Conservation (phyloP, 2,329 filamentous ascomycete species). For the Aspergillus hiratsukae region DNA sequence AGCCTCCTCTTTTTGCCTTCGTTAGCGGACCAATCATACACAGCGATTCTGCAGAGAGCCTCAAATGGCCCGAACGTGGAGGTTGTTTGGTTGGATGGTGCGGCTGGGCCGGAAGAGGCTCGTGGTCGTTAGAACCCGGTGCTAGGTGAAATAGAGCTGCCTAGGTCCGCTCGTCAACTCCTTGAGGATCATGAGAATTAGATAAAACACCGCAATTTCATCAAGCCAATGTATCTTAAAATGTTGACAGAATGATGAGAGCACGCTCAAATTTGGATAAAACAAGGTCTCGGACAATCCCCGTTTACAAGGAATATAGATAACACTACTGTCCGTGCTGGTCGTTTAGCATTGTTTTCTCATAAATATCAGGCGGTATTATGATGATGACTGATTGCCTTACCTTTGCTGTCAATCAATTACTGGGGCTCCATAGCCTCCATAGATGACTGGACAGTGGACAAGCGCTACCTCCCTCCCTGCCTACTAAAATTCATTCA, state of each 20-base stretch:
- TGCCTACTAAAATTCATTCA: neutral
- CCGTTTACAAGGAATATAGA: neutral
- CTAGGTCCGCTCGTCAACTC: neutral
- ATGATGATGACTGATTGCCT: neutral
- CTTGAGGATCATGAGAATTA: neutral
- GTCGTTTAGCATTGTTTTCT: neutral
- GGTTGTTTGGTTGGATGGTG: constrained; percentile 9
- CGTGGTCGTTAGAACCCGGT: constrained; percentile 13
- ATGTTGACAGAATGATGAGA: neutral
- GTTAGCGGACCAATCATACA: constrained; percentile 11
- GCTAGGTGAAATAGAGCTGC: neutral
- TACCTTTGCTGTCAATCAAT: neutral
- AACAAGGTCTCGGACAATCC: neutral
- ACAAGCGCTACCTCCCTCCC: neutral
- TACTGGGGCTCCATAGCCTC: too few relatives aligned
- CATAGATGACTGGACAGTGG: neutral
- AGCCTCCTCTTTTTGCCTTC: constrained; percentile 18
- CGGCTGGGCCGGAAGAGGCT: constrained; percentile 10
- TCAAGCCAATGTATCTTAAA: too few relatives aligned
- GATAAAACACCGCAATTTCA: too few relatives aligned
- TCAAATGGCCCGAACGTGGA: constrained; percentile 12
- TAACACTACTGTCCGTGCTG: neutral
- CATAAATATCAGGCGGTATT: neutral
- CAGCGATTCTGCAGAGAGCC: constrained; percentile 13
- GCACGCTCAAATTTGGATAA: neutral